Base-by-base conservation (phyloP, 2,329 filamentous ascomycete genomes). In the Remersonia thermophila region DNA sequence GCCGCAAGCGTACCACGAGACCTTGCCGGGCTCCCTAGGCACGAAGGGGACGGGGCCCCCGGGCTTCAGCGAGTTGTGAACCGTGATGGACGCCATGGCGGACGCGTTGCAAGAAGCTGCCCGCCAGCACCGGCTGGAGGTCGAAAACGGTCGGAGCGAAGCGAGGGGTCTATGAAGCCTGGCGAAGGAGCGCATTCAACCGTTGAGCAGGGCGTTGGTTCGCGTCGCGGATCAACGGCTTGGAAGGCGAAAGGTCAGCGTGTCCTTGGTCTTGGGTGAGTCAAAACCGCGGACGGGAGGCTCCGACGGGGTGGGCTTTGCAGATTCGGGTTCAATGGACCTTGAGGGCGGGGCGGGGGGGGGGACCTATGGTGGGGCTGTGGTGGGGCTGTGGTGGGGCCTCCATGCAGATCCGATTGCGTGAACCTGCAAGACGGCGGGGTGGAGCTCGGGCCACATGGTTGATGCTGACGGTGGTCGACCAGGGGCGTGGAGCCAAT, bases 1-100 rank as follows among this genome's bases (percentile, higher is more conserved):
- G 13, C 86, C 86, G 63, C 86, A 94, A 47, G 80, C 81, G 58
- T 93, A 93, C 84, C 85, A 93, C 4, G 75, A 77, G 18, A 93
- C 73, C 53, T 80, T 78, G 17, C 75, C 71, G 7, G 69, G 64
- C 52, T 87, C 76, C 32, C 83, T 69, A 11, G 84, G 83, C 30
- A 79, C 62, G 52, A 93, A 91, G 4, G 77, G 71, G 30, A 79
- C 78, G 52, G 87, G 83, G 9, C 67, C 67, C 42, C 81, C 72
- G 9, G 83, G 66, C 50, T 63, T 81, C 51, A 93, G 65, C 5
- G 81, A 86, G 61, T 91, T 93, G 66, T 80, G 84, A 47, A 93
- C 67, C 54, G 76, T 80, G 49, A 93, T 65, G 32, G 73, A 60
- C 50, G 66, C 65, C 67, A 71, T 50, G 20, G 20, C 9, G 5